Evolutionary conservation across 2,329 filamentous ascomycete genomes (phyloP).

Genomic region (Pseudogymnoascus sp.): DNA sequence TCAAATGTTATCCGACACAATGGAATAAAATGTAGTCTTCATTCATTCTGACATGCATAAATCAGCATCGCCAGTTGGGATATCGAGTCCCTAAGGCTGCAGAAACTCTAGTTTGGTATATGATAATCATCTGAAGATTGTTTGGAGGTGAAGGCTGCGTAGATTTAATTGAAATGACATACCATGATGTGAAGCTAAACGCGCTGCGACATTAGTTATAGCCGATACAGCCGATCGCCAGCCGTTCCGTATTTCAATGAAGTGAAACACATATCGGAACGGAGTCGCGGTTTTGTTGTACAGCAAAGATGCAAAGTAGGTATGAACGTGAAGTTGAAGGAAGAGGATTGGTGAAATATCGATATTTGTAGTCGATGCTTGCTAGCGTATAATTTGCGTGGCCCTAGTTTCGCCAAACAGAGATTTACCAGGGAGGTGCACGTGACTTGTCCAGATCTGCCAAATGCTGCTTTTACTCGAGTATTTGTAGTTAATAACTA

Average conservation of each 20-base stretch:
- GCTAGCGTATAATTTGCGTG: neutral
- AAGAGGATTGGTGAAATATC: constrained; percentile 8
- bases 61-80: constrained; percentile 8
- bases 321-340: neutral
- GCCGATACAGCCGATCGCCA: neutral
- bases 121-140: constrained; percentile 10
- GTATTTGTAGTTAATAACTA: neutral
- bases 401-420: constrained; percentile 9
- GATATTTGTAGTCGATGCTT: constrained; percentile 9
- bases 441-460: neutral
- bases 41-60: constrained; percentile 9
- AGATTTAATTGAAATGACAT: neutral
- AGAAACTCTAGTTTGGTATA: constrained; percentile 10
- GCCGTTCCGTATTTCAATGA: neutral
- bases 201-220: neutral
- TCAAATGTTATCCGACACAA: neutral
- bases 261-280: neutral
- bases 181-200: neutral
- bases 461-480: neutral
- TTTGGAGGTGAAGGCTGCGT: neutral
- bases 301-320: neutral
- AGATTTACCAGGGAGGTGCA: neutral
- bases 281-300: neutral
- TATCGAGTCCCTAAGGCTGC: constrained; percentile 8
- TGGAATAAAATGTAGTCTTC: neutral